Base-by-base conservation (phyloP, 176 grass and related monocot species). In the Avena atlantica region DNA sequence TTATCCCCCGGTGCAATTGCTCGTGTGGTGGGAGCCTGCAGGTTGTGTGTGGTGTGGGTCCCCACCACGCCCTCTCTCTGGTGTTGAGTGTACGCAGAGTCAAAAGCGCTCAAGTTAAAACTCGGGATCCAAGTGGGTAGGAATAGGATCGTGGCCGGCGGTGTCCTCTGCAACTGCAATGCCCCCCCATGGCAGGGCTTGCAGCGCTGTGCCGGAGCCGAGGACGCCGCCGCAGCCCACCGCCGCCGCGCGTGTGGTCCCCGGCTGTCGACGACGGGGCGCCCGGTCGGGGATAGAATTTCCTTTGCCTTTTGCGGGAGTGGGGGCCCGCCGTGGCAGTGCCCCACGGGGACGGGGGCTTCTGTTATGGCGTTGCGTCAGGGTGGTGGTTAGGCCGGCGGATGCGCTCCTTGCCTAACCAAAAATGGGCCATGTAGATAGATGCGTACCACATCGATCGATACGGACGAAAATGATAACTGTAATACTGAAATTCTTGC, bases 21-120 rank as follows among this genome's bases (percentile, higher is more conserved):
- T 82, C 90, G 86, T 91, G 90, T 85, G 86, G 87, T 80, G 87
- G 87, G 91, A 92, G 87, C 91, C 72, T 86, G 83, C 56, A n/a
- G 73, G 62, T 65, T 37, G 83, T 42, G 34, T 70, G 29, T 14
- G 19, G 88, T 56, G 31, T 34, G 31, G 89, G 80, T 12, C 3
- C 63, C 83, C 65, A 1, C 71, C 14, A 1, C 17, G 9, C 11
- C 8, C 11, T 12, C 62, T 40, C 68, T 9, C 17, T 6, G 49
- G 14, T 29, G 44, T 17, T 68, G 62, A 17, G 60, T 37, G 87
- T 34, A n/a, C 78, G 50, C 76, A 70, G 73, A 58, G 90, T 85
- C 82, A 91, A 85, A 88, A 58, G 65, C 55, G 23, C 74, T 6
- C 49, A 14, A 53, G 49, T 76, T 76, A 76, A 76, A 76, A 76